A percentile compares a stretch with the other conserved stretches of the same genome.
Conservation (phyloP, 768 basidiomycete genomes). For the Calocybe gangraenosa region DNA sequence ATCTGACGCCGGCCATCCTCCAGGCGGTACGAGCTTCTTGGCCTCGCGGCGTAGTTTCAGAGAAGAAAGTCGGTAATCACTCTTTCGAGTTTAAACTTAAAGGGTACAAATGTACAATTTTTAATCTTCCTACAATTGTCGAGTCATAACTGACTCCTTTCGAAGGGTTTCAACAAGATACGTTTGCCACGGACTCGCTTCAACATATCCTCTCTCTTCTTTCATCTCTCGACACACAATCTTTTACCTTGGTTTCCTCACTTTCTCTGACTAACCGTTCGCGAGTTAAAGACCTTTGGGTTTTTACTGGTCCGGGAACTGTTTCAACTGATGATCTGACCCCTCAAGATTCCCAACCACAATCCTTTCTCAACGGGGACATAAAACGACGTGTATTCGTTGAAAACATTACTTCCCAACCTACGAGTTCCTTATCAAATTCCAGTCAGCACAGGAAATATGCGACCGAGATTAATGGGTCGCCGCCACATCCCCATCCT, state of each 20-base stretch:
- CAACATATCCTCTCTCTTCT: constrained; percentile 67
- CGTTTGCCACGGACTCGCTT: constrained; percentile 70
- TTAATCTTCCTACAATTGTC: constrained; percentile 15
- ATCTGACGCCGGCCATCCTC: constrained; percentile 76
- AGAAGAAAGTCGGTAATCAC: constrained; percentile 69
- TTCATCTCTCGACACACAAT: constrained; percentile 60
- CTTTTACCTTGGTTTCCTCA: constrained; percentile 66
- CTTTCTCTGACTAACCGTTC: constrained; percentile 70
- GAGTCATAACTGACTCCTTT: not conserved
- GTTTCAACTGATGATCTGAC: constrained; percentile 25
- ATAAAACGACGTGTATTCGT: constrained; percentile 17
- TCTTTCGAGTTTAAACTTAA: constrained; percentile 80
- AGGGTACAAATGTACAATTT: constrained; percentile 65
- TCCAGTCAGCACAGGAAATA: constrained; percentile 30
- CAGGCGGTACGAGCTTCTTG: constrained; percentile 73
- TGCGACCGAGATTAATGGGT: constrained; percentile 28
- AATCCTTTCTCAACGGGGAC: constrained; percentile 24
- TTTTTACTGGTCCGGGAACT: constrained; percentile 58
- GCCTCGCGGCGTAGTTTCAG: constrained; percentile 76
- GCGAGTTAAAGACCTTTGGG: constrained; percentile 73
- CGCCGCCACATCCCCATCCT: constrained; percentile 5
- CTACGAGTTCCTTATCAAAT: constrained; percentile 10
- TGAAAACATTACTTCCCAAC: constrained; percentile 10
- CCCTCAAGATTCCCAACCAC: constrained; percentile 28
- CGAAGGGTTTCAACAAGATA: constrained; percentile 74